Evolutionary conservation across 257 asterid genomes (phyloP).

Genomic region (Solanum ossicruentum): DNA sequence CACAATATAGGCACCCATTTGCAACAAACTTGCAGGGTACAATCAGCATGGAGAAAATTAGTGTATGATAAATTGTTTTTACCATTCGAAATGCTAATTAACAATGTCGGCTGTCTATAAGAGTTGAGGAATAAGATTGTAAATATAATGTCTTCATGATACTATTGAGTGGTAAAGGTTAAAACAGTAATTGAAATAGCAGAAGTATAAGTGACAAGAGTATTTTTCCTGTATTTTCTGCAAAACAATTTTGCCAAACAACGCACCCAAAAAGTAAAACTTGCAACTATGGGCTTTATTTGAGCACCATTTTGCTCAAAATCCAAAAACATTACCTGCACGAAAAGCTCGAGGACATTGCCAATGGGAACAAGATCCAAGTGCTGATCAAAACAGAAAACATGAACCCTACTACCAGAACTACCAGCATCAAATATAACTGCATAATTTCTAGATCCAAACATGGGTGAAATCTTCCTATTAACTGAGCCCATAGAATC

Average conservation of each 20-base stretch:
- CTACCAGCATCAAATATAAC: conserved; percentile 32
- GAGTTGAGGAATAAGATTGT: background rate
- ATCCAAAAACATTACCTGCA: background rate
- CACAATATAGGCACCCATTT: background rate
- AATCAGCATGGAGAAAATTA: background rate
- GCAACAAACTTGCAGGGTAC: background rate
- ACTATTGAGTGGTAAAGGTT: background rate
- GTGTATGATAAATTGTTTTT: background rate
- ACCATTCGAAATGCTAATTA: background rate
- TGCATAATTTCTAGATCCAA: conserved; percentile 12
- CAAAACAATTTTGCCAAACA: background rate
- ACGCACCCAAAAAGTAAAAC: background rate
- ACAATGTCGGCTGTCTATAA: background rate
- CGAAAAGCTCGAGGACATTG: conserved; percentile 11
- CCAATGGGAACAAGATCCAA: conserved; percentile 15
- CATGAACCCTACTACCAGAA: conserved; percentile 32
- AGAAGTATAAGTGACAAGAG: background rate
- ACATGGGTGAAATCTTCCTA: conserved; percentile 22
- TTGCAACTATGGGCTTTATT: background rate
- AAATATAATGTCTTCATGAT: background rate
- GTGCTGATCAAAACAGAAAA: conserved; percentile 14
- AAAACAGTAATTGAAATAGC: background rate
- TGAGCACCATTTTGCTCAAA: background rate
- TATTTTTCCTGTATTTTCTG: background rate
- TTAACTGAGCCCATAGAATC: conserved; percentile 8